These are phyloP conservation scores for Fallopia convolvulus DNA, from an alignment of 148 eudicot species.

Conservation along the genomic window DNA sequence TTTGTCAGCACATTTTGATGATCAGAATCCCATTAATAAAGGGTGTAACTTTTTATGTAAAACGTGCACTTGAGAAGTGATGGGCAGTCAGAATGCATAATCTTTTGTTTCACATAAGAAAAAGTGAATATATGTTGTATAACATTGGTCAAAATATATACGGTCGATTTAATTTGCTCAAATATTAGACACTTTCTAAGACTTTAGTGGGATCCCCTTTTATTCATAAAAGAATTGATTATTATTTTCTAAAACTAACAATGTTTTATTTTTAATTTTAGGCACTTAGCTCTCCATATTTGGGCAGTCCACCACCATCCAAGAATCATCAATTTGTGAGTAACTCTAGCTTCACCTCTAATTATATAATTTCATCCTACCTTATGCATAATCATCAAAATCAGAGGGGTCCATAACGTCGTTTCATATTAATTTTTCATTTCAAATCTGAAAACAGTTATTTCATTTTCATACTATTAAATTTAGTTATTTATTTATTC, in stretches of 20 bases:
- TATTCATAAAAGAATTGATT: too few species aligned
- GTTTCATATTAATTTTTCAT: not conserved
- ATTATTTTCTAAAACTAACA: too few species aligned
- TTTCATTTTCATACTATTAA: not conserved
- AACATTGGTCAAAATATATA: too few species aligned
- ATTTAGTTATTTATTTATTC: not conserved
- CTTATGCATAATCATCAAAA: not conserved
- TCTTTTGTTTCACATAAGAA: too few species aligned
- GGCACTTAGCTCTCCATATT: constrained; percentile 18
- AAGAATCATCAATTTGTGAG: constrained; percentile 6
- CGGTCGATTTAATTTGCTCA: too few species aligned
- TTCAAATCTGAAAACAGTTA: constrained; percentile 3
- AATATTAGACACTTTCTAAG: too few species aligned
- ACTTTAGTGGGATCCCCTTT: too few species aligned
- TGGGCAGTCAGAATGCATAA: not conserved
- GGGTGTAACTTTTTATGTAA: constrained; percentile 1
- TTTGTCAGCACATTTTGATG: not conserved
- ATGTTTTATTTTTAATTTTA: not conserved
- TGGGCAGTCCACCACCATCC: constrained; percentile 10
- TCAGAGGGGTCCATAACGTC: not conserved
- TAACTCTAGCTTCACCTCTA: not conserved
- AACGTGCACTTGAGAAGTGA: not conserved
- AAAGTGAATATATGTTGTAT: too few species aligned
- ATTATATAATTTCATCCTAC: not conserved
- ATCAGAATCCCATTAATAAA: not conserved